phyloP scores from a whole-genome alignment of 179 eudicot species.

The Beta lomatogona region DNA sequence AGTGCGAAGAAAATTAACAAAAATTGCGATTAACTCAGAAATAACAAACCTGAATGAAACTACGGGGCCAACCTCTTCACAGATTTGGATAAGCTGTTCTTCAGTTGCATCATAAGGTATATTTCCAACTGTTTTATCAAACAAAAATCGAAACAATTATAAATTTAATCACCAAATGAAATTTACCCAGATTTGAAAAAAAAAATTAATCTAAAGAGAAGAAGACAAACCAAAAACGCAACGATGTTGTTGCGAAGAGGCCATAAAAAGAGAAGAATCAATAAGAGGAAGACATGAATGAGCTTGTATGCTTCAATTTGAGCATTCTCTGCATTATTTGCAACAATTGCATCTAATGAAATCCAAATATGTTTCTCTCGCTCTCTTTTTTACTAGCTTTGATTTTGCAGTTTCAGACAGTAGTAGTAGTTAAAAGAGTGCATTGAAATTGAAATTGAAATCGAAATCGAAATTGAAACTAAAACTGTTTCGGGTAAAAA shows the following conservation, averaged over 20 bases:
- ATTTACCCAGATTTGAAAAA: not conserved
- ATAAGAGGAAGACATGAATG: not conserved
- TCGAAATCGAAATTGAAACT: too few species aligned
- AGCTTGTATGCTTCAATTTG: not conserved
- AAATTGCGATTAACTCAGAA: not conserved
- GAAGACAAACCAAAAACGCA: slow-evolving; percentile 68
- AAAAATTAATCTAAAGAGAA: not conserved
- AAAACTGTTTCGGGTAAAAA: too few species aligned
- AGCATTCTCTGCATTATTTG: not conserved
- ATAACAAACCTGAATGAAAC: slow-evolving; percentile 80
- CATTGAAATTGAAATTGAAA: too few species aligned
- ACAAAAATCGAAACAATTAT: slow-evolving; percentile 4
- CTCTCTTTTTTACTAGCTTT: too few species aligned
- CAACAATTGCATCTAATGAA: not conserved
- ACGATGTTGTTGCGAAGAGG: slow-evolving; percentile 83
- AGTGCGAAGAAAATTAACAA: not conserved
- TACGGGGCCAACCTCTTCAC: slow-evolving; percentile 98
- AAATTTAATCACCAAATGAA: not conserved
- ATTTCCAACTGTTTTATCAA: slow-evolving; percentile 69
- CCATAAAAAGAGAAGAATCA: slow-evolving; percentile 43
- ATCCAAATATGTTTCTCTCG: too few species aligned
- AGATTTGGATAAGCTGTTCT: slow-evolving; percentile 90
- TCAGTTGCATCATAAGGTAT: slow-evolving; percentile 99
- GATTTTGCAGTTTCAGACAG: too few species aligned
- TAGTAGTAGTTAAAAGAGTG: too few species aligned